Evolutionary conservation across 2,329 filamentous ascomycete genomes (phyloP), one percentile per base, ranked within the genome.

Genomic region (Phialocephala sp.): DNA sequence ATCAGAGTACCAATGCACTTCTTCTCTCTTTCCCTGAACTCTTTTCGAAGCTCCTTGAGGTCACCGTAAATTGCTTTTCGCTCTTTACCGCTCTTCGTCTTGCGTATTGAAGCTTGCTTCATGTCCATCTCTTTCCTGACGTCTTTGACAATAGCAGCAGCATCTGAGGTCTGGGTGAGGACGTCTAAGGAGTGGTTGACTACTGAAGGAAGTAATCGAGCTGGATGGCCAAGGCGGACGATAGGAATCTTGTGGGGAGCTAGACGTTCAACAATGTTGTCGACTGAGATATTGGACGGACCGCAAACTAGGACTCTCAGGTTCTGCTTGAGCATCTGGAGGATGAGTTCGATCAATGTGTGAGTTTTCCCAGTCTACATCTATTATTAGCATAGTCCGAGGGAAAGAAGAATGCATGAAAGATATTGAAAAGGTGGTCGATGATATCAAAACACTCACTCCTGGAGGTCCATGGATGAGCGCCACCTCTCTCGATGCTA

Each of bases 221-320:
- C 95, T 0, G 95, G 95, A 77, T 99, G 95, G 0, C 95, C 95
- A 0, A 99, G 86, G 1, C 95, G 90, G 41, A 98, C 86, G 73
- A 98, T 93, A 0, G 93, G 90, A 1, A 97, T 84, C 74, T 93
- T 93, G 77, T 94, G 91, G 0, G 91, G 88, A 1, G 93, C 88
- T 1, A 98, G 85, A 8, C 95, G 89, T 79, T 99, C 95, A 9
- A 97, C 94, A 65, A 99, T 97, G 75, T 99, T 99, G 84, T 99
- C 95, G 0, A 99, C 95, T 0, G 93, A 95, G 72, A 99, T 94
- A 76, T 99, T 99, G 36, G 93, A 97, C 0, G 95, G 95, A 0
- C 94, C 95, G 74, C 95, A 98, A n/a, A 98, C 94, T 1, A 98
- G 84, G 12, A 98, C 83, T 1, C 93, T 87, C 62, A 89, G 84